phyloP scores from a whole-genome alignment of 2,329 filamentous ascomycete genomes.

The Alternaria sp. region DNA sequence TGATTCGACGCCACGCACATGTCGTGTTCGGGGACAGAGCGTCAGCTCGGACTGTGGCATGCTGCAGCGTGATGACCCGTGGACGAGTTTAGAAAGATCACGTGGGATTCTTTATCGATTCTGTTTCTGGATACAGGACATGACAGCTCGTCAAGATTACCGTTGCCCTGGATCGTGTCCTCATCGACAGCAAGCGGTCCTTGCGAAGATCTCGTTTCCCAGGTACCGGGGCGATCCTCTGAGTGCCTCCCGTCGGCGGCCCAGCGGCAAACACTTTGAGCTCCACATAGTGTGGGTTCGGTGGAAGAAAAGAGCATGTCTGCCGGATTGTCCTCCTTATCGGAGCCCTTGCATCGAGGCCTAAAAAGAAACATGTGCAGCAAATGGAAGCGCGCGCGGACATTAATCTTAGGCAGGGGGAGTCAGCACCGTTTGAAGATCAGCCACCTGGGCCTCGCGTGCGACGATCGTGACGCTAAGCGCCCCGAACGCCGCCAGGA shows the following conservation, averaged over 20 bases:
- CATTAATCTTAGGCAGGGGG: constrained; percentile 37
- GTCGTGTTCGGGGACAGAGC: background rate
- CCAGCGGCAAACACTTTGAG: background rate
- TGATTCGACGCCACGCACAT: background rate
- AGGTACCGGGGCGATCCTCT: background rate
- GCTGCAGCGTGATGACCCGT: background rate
- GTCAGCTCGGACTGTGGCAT: background rate
- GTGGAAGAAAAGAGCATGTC: background rate
- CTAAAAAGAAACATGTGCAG: constrained; percentile 3
- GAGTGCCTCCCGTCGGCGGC: background rate
- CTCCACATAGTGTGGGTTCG: constrained; percentile 1
- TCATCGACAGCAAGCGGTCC: background rate
- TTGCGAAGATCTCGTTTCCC: constrained; percentile 10
- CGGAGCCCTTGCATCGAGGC: background rate
- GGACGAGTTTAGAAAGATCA: background rate
- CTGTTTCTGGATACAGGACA: background rate
- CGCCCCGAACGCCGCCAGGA: constrained; percentile 25
- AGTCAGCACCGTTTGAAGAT: constrained; percentile 38
- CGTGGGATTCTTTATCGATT: background rate
- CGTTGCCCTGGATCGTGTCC: background rate
- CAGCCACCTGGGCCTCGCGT: constrained; percentile 40
- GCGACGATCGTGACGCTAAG: constrained; percentile 25
- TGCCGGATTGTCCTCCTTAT: background rate
- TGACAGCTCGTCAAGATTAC: background rate
- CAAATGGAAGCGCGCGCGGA: constrained; percentile 4